Base-by-base conservation (phyloP, 441 rosid genomes). In the Pelargonium cotyledonis region DNA sequence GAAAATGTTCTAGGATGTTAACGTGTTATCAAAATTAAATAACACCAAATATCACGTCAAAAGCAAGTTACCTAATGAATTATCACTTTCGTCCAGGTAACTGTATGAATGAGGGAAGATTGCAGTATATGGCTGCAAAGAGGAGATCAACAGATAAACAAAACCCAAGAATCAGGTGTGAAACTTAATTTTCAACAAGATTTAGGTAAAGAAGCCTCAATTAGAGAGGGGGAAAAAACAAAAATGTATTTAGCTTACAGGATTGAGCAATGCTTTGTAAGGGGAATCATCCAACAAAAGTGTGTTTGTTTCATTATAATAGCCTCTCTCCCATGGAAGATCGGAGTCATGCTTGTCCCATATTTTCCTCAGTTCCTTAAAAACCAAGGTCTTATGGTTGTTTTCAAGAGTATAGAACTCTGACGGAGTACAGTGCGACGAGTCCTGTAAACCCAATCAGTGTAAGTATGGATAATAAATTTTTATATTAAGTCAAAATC, bases 261-360 rank as follows among this genome's bases (percentile, higher is more conserved):
- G 97, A 76, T 94, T 94, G 74, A 89, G 94, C 87, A 94, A 83
- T 8, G 96, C 89, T 72, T 94, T 94, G 77, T 89, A 85, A 44
- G 97, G 99, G 77, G 96, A 89, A 80, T 94, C 99, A 65, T 91
- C 96, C 65, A 90, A 51, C 77, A 90, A 71, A 75, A 95, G 72
- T 0, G 99, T 95, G 75, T 95, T 91, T 16, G 92, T 82, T 77
- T 87, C 88, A 64, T 86, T 78, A 69, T 80, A 91, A 70, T 76
- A 68, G 73, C 89, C 90, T 71, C 49, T 82, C 71, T 83, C 80
- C 95, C 95, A 89, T 8, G 90, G 90, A 76, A 89, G 85, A 49
- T 73, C 74, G 58, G 86, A 81, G 63, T 85, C 94, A 18, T 70
- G 74, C 51, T 85, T 88, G 68, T 83, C 85, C 97, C 97, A 95